These are phyloP conservation scores for Huntiella moniliformis DNA, from an alignment of 2,329 filamentous ascomycete species.

Conservation along the genomic window DNA sequence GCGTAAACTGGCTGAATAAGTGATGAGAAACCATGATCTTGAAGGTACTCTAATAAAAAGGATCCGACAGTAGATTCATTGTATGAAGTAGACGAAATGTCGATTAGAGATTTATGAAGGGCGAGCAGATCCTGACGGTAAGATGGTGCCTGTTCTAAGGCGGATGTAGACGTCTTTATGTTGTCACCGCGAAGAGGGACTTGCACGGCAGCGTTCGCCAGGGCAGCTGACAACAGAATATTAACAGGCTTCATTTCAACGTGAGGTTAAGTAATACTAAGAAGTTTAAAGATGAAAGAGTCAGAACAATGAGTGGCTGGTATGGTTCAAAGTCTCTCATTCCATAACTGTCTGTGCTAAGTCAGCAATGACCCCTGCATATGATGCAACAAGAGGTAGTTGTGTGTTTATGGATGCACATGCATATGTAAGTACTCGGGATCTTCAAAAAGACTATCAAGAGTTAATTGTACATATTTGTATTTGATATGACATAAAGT, in stretches of 20 bases:
- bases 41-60: constrained; percentile 50
- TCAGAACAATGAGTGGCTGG: too few relatives aligned
- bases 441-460: too few relatives aligned
- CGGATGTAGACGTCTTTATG: not conserved
- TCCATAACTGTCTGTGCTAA: too few relatives aligned
- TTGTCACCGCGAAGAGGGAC: not conserved
- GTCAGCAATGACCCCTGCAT: too few relatives aligned
- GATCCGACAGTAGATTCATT: constrained; percentile 33
- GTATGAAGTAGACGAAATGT: constrained; percentile 11
- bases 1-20: constrained; percentile 24
- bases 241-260: not conserved
- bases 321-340: too few relatives aligned
- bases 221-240: not conserved
- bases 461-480: too few relatives aligned
- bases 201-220: not conserved
- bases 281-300: too few relatives aligned
- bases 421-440: too few relatives aligned
- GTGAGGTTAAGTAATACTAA: too few relatives aligned
- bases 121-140: constrained; percentile 6
- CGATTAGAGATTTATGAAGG: constrained; percentile 10
- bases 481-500: too few relatives aligned
- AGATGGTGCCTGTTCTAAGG: not conserved
- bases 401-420: too few relatives aligned
- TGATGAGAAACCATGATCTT: constrained; percentile 25
- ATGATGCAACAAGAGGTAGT: too few relatives aligned